Conservation (phyloP, 23 red algal species). For the Cyanidiococcus yangmingshanensis region DNA sequence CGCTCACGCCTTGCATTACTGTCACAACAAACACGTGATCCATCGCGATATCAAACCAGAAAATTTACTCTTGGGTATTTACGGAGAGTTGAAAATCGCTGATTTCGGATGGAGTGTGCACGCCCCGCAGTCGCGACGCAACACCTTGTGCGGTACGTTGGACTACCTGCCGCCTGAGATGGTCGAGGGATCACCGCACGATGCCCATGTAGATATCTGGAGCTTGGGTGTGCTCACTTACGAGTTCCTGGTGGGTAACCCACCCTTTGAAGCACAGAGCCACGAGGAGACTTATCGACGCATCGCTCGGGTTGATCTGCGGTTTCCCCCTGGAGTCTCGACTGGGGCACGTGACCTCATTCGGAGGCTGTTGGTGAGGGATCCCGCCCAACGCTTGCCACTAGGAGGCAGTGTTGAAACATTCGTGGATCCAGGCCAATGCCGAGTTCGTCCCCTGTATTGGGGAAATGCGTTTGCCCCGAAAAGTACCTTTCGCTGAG, state of each 20-base stretch:
- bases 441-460: constrained; percentile 41
- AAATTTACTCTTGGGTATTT: constrained; percentile 77
- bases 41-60: constrained; percentile 98
- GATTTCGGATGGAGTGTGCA: constrained; percentile 99
- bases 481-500: too few relatives aligned
- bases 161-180: constrained; percentile 98
- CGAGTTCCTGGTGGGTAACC: constrained; percentile 78
- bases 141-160: constrained; percentile 84
- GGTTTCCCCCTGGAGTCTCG: constrained; percentile 45
- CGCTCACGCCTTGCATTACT: constrained; percentile 68
- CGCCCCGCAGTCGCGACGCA: constrained; percentile 60
- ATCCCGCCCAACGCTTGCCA: constrained; percentile 48
- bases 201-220: constrained; percentile 85
- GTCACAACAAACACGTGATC: constrained; percentile 89
- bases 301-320: constrained; percentile 58
- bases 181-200: constrained; percentile 70
- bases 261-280: constrained; percentile 78
- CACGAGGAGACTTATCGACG: constrained; percentile 60
- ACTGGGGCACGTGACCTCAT: constrained; percentile 73
- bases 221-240: constrained; percentile 82
- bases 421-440: constrained; percentile 78
- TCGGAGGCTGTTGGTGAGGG: constrained; percentile 65
- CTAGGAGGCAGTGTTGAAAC: constrained; percentile 61
- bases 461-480: not conserved
- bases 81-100: constrained; percentile 93